Conservation (phyloP, 805 yeast species). For the Cyberlindnera xylosilytica region DNA sequence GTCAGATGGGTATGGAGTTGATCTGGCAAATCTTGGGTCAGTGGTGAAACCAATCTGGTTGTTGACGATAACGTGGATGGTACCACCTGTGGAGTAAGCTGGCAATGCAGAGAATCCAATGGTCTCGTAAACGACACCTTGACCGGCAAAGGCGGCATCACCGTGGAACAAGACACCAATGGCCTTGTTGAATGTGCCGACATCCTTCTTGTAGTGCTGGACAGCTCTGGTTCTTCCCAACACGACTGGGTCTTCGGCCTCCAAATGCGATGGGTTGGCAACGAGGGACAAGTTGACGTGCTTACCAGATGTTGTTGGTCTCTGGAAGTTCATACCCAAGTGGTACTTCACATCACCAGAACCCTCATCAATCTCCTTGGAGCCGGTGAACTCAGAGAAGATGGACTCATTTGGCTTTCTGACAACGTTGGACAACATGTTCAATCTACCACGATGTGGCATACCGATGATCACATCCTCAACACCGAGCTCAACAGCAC, state of each 20-base stretch:
- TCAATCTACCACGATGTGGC: slow-evolving; percentile 99
- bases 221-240: slow-evolving; percentile 97
- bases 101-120: slow-evolving; percentile 92
- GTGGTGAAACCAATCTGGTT: slow-evolving; percentile 99
- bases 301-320: slow-evolving; percentile 99
- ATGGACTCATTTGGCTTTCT: slow-evolving; percentile 98
- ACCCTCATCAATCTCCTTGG: slow-evolving; percentile 88
- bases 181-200: slow-evolving; percentile 80
- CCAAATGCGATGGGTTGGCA: slow-evolving; percentile 98
- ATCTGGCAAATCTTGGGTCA: slow-evolving; percentile 95
- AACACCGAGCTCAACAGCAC: slow-evolving; percentile 86
- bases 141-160: slow-evolving; percentile 98
- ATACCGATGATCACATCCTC: slow-evolving; percentile 97
- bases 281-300: slow-evolving; percentile 92
- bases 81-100: slow-evolving; percentile 98
- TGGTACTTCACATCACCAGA: slow-evolving; percentile 99
- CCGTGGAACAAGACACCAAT: slow-evolving; percentile 94
- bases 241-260: slow-evolving; percentile 98
- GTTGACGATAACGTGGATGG: slow-evolving; percentile 91
- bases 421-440: slow-evolving; percentile 96
- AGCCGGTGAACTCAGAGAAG: slow-evolving; percentile 93
- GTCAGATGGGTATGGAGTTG: slow-evolving; percentile 97
- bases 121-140: slow-evolving; percentile 98
- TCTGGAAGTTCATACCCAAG: slow-evolving; percentile 97
- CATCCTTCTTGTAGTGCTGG: slow-evolving; percentile 86